Evolutionary conservation across 1,284 basidiomycete species (phyloP).

Genomic region (Ustilago trichophora): DNA sequence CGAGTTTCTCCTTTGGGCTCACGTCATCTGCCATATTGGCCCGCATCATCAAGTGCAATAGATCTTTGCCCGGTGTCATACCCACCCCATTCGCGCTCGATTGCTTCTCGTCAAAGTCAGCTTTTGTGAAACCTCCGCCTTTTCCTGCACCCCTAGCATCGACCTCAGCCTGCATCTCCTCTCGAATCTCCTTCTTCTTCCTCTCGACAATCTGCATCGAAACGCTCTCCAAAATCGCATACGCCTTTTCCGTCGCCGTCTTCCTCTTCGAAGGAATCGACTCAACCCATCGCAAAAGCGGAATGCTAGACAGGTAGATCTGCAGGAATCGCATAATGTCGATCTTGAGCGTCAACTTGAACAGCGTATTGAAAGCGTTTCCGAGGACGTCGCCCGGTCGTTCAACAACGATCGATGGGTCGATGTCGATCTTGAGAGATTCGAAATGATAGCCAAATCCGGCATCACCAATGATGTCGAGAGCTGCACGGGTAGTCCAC

Average conservation of each 20-base stretch:
- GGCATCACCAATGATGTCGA: constrained; percentile 59
- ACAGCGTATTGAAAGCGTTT: constrained; percentile 42
- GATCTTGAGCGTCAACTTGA: constrained; percentile 35
- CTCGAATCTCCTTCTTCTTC: constrained; percentile 46
- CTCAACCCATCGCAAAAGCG: constrained; percentile 54
- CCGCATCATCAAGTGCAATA: constrained; percentile 59
- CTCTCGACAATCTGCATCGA: constrained; percentile 46
- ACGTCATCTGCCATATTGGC: constrained; percentile 62
- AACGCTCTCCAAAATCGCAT: constrained; percentile 37
- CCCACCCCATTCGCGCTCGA: background rate
- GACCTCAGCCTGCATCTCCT: constrained; percentile 42
- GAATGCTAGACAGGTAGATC: constrained; percentile 46
- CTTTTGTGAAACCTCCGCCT: constrained; percentile 37
- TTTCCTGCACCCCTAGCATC: constrained; percentile 3
- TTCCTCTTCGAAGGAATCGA: constrained; percentile 52
- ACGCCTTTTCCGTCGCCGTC: constrained; percentile 26
- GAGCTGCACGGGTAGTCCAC: constrained; percentile 46
- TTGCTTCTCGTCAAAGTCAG: constrained; percentile 47
- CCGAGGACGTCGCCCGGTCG: constrained; percentile 38
- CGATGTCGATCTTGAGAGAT: constrained; percentile 29
- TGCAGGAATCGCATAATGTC: constrained; percentile 35
- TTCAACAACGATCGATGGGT: constrained; percentile 9
- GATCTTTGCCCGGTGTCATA: constrained; percentile 44
- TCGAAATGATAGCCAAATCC: constrained; percentile 56
- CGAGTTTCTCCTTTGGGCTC: constrained; percentile 31